Base-by-base conservation (phyloP, 2,329 filamentous ascomycete species). In the Colletotrichum sp. region DNA sequence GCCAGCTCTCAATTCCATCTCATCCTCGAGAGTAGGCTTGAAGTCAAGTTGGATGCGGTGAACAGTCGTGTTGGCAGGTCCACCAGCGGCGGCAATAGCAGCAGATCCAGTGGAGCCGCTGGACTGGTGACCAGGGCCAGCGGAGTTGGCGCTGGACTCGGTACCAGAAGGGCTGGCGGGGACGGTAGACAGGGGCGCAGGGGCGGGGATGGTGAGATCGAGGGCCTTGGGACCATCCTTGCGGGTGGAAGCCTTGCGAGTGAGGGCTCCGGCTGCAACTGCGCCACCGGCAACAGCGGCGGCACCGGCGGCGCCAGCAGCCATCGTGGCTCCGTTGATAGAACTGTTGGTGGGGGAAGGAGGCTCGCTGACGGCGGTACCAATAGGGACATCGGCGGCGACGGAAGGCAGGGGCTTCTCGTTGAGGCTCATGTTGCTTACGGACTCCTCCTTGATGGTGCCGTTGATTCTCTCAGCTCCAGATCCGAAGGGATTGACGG, bases 1-100 rank as follows among this genome's bases (percentile, higher is more conserved):
- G 68, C 97, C 97, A 74, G 93, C 91, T 77, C 88, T 91, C 60
- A 99, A 90, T 77, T 92, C 94, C 81, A 99, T 89, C 85, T 99
- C 97, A 82, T 99, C 97, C 8, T 95, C 94, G 90, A 98, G 93
- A 5, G 94, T 96, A 30, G 97, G 96, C 83, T 92, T 94, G 85
- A 98, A 99, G 84, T 98, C 96, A 79, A 98, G 92, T 84, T 98
- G 95, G 39, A 98, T 95, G 78, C 97, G 95, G 84, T 98, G 94
- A 71, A 98, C 96, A 78, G 95, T 84, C 72, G 91, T 88, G 77
- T 88, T 86, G 48, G 87, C 82, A 27, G 92, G 91, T 22, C 91
- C 92, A 72, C 90, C 91, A 60, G 91, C 91, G 67, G 90, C 91
- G 15, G 90, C 91, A 79, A 93, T 93, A 59, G 90, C 92, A 13